Percentiles rank a stretch among this genome's conserved stretches.
phyloP scores from a whole-genome alignment of 2,329 filamentous ascomycete species.

The Pyrenophora tritici-repentis region DNA sequence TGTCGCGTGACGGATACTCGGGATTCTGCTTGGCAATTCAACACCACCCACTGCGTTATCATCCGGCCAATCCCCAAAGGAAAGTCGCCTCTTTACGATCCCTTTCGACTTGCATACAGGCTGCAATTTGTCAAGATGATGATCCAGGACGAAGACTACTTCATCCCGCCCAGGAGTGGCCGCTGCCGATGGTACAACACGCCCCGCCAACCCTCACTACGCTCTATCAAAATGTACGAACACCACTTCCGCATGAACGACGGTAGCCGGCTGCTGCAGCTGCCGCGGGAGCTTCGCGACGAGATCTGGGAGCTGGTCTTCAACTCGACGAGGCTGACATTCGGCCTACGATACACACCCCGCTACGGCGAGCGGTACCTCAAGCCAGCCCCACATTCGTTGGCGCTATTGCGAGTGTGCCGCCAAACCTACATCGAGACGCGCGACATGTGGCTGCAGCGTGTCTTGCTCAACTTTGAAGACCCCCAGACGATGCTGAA shows the following conservation, averaged over 20 bases:
- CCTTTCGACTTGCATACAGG: slow-evolving; percentile 10
- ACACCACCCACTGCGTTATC: slow-evolving; percentile 12
- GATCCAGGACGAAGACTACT: slow-evolving; percentile 17
- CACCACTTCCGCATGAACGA: slow-evolving; percentile 5
- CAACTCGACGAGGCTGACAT: slow-evolving; percentile 21
- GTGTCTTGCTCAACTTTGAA: slow-evolving; percentile 19
- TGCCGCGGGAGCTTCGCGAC: slow-evolving; percentile 20
- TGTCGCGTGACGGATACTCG: slow-evolving; percentile 16
- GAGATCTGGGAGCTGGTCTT: slow-evolving; percentile 18
- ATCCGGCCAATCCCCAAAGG: slow-evolving; percentile 14
- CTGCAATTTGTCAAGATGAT: slow-evolving; percentile 12
- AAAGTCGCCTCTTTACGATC: slow-evolving; percentile 3
- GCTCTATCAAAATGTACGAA: slow-evolving; percentile 7
- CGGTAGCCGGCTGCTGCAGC: slow-evolving; percentile 10
- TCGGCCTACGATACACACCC: slow-evolving; percentile 18
- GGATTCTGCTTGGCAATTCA: slow-evolving; percentile 8
- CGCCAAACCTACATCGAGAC: slow-evolving; percentile 19
- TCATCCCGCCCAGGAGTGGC: slow-evolving; percentile 8
- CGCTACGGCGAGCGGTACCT: slow-evolving; percentile 18
- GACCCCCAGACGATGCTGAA: slow-evolving; percentile 20
- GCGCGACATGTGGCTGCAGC: slow-evolving; percentile 19
- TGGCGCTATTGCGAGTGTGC: slow-evolving; percentile 17
- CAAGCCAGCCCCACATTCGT: slow-evolving; percentile 18
- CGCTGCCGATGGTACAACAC: slow-evolving; percentile 14
- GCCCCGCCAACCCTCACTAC: slow-evolving; percentile 2